phyloP scores from a whole-genome alignment of 352 stramenopile genomes.

The Thalassiosira livingstoniorum region DNA sequence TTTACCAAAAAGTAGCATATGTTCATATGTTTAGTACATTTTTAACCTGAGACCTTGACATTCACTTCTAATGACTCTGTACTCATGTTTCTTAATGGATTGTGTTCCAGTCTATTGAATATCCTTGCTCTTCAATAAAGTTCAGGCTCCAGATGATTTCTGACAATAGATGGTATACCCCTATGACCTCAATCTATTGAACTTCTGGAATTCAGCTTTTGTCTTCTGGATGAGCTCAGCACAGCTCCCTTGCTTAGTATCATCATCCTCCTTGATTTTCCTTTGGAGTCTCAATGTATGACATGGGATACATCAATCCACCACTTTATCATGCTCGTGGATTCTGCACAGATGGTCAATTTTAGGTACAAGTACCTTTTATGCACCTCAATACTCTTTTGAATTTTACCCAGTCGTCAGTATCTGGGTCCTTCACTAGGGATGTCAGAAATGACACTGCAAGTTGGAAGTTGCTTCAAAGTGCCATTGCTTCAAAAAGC shows the following conservation, averaged over 20 bases:
- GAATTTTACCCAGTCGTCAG: too few species aligned
- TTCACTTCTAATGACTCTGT: slow-evolving; percentile 52
- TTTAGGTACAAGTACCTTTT: slow-evolving; percentile 27
- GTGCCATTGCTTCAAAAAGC: slow-evolving; percentile 47
- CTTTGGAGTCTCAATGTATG: slow-evolving; percentile 57
- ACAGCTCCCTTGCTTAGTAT: slow-evolving; percentile 38
- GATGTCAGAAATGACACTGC: slow-evolving; percentile 55
- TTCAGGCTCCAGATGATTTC: slow-evolving; percentile 55
- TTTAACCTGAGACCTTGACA: slow-evolving; percentile 41
- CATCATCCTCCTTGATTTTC: slow-evolving; percentile 61
- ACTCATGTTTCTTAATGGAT: slow-evolving; percentile 64
- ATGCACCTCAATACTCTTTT: slow-evolving; percentile 55
- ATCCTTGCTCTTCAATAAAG: slow-evolving; percentile 61
- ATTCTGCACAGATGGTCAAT: slow-evolving; percentile 9
- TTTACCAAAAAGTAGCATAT: slow-evolving; percentile 43
- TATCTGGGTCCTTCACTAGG: slow-evolving; percentile 25
- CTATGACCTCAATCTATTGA: slow-evolving; percentile 65
- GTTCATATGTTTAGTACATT: slow-evolving; percentile 51
- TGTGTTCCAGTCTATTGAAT: slow-evolving; percentile 22
- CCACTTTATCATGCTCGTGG: slow-evolving; percentile 24
- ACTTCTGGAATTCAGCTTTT: slow-evolving; percentile 51
- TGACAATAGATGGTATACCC: slow-evolving; percentile 46
- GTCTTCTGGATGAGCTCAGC: slow-evolving; percentile 30
- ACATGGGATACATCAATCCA: slow-evolving; percentile 59
- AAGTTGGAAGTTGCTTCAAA: slow-evolving; percentile 53